These are phyloP conservation scores for Silene conica DNA, from an alignment of 148 eudicot species.

Conservation along the genomic window DNA sequence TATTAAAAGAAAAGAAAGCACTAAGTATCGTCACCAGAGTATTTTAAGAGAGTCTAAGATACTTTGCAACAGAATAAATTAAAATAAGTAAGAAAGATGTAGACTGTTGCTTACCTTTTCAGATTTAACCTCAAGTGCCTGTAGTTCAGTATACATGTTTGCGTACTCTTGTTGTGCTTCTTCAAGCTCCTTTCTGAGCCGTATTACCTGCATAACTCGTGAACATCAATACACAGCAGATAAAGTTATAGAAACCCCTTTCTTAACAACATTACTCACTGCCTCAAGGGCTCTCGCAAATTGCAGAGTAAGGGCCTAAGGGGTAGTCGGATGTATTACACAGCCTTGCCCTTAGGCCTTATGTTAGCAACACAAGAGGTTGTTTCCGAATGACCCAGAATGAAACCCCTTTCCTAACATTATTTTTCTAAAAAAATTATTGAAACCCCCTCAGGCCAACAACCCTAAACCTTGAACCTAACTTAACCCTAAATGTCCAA, in stretches of 20 bases:
- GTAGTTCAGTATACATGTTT: slow-evolving; percentile 34
- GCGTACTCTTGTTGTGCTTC: slow-evolving; percentile 29
- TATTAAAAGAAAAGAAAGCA: not conserved
- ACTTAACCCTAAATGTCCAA: no score
- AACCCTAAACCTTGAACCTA: no score
- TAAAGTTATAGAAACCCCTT: slow-evolving; percentile 4
- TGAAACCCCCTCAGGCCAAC: no score
- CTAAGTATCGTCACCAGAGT: not conserved
- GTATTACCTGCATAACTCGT: slow-evolving; percentile 22
- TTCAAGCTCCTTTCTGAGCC: slow-evolving; percentile 25
- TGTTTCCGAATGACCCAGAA: no score
- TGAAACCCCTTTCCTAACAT: no score
- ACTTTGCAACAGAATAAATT: not conserved
- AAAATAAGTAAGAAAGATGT: not conserved
- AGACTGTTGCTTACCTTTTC: slow-evolving; percentile 20
- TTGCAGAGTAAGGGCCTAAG: no score
- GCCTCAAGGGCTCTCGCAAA: no score
- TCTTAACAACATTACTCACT: no score
- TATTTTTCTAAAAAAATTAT: no score
- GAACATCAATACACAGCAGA: not conserved
- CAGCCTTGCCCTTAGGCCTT: no score
- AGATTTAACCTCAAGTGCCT: slow-evolving; percentile 27
- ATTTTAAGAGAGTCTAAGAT: not conserved
- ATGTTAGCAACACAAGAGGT: no score
- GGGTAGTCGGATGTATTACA: no score